These are phyloP conservation scores for Lipomyces sp. DNA, from an alignment of 805 yeast species.

Conservation along the genomic window DNA sequence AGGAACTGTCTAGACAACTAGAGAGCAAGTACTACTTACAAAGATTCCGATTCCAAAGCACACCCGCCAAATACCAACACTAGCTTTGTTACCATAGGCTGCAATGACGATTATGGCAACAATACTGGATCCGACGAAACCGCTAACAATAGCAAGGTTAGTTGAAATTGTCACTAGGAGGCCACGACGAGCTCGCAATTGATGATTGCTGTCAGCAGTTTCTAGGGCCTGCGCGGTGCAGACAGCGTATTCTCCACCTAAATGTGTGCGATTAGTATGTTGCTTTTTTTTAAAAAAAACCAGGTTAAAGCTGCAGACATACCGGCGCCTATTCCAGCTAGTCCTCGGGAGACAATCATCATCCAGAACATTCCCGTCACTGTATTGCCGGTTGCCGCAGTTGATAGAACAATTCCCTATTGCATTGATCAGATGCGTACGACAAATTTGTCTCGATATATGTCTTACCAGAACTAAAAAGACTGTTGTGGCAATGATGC, in stretches of 20 bases:
- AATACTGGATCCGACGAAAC: neutral
- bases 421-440: too few species aligned
- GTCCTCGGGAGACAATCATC: neutral
- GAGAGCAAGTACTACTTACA: neutral
- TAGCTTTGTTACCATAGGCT: neutral
- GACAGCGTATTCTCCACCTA: conserved; percentile 1
- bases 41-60: neutral
- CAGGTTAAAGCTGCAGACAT: neutral
- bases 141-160: neutral
- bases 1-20: neutral
- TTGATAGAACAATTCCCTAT: neutral
- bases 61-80: neutral
- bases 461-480: neutral
- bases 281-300: too few species aligned
- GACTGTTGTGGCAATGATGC: neutral
- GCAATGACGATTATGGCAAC: neutral
- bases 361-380: neutral
- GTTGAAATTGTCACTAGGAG: neutral
- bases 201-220: neutral
- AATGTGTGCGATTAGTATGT: too few species aligned
- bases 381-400: neutral
- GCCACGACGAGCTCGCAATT: neutral
- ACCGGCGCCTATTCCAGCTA: neutral
- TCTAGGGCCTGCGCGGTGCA: neutral
- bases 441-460: too few species aligned